These are phyloP conservation scores for Trichoderma koningiopsis DNA, from an alignment of 2,329 filamentous ascomycete genomes.

Conservation along the genomic window DNA sequence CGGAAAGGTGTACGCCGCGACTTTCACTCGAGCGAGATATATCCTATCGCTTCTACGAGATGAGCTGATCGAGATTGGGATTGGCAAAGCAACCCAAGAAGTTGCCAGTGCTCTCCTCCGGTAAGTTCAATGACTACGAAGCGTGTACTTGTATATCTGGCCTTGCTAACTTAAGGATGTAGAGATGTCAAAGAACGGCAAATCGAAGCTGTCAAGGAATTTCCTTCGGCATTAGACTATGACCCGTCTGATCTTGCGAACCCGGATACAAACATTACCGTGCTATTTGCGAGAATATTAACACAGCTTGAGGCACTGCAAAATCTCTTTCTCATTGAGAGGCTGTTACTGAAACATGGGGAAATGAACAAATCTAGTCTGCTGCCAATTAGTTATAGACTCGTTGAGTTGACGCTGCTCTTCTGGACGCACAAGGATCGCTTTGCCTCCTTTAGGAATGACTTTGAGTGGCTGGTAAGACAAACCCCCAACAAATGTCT, in stretches of 20 bases:
- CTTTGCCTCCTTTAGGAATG: constrained; percentile 43
- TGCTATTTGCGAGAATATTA: constrained; percentile 49
- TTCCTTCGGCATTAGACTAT: constrained; percentile 43
- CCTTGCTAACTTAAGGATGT: neutral
- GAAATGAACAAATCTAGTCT: constrained; percentile 44
- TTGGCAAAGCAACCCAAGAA: constrained; percentile 39
- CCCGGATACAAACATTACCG: constrained; percentile 33
- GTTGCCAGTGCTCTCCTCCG: constrained; percentile 4
- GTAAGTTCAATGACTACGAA: neutral
- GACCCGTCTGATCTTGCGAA: constrained; percentile 43
- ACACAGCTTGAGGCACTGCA: constrained; percentile 55
- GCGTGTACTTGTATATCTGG: neutral
- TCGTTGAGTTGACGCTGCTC: constrained; percentile 49
- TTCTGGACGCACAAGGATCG: constrained; percentile 55
- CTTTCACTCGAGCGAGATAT: constrained; percentile 49
- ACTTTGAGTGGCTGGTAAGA: constrained; percentile 55
- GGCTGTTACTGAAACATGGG: constrained; percentile 53
- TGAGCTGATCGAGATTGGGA: constrained; percentile 60
- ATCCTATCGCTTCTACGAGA: constrained; percentile 56
- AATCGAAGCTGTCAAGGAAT: constrained; percentile 6
- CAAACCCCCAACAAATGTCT: neutral
- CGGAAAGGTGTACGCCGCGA: constrained; percentile 47
- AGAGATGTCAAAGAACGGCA: constrained; percentile 20
- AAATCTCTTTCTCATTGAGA: constrained; percentile 61
- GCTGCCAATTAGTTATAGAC: constrained; percentile 49